Evolutionary conservation across 2,329 filamentous ascomycete genomes (phyloP).

Genomic region (Raffaelea ambrosiae): DNA sequence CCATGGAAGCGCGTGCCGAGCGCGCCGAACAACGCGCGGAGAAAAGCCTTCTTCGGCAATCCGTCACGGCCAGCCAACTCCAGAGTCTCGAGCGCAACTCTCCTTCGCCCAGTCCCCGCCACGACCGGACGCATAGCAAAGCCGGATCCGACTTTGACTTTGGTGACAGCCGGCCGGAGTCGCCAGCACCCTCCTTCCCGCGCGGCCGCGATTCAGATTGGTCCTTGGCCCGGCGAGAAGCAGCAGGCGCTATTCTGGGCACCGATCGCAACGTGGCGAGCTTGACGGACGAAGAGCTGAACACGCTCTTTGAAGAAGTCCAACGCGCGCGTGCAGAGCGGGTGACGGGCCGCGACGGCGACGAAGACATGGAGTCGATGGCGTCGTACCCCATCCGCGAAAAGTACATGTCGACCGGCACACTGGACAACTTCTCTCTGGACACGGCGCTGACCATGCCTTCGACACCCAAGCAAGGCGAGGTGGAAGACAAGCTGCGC

Average conservation of each 20-base stretch:
- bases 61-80: slow-evolving; percentile 55
- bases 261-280: slow-evolving; percentile 86
- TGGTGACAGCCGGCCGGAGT: slow-evolving; percentile 66
- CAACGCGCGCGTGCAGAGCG: slow-evolving; percentile 74
- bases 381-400: slow-evolving; percentile 83
- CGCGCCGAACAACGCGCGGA: slow-evolving; percentile 64
- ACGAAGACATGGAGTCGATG: slow-evolving; percentile 84
- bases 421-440: slow-evolving; percentile 90
- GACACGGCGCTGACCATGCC: slow-evolving; percentile 93
- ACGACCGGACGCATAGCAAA: slow-evolving; percentile 75
- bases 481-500: slow-evolving; percentile 66
- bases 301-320: slow-evolving; percentile 87
- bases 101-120: slow-evolving; percentile 54
- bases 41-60: slow-evolving; percentile 79
- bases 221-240: slow-evolving; percentile 87
- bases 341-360: slow-evolving; percentile 65
- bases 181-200: slow-evolving; percentile 59
- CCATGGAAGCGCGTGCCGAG: slow-evolving; percentile 89
- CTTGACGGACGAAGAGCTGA: slow-evolving; percentile 87
- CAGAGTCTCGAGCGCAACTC: slow-evolving; percentile 46
- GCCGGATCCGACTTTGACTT: slow-evolving; percentile 59
- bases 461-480: slow-evolving; percentile 74
- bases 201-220: slow-evolving; percentile 80
- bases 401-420: slow-evolving; percentile 92
- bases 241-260: slow-evolving; percentile 82